Conservation (phyloP, 2,329 filamentous ascomycete genomes). For the Microcyclosporella mali region DNA sequence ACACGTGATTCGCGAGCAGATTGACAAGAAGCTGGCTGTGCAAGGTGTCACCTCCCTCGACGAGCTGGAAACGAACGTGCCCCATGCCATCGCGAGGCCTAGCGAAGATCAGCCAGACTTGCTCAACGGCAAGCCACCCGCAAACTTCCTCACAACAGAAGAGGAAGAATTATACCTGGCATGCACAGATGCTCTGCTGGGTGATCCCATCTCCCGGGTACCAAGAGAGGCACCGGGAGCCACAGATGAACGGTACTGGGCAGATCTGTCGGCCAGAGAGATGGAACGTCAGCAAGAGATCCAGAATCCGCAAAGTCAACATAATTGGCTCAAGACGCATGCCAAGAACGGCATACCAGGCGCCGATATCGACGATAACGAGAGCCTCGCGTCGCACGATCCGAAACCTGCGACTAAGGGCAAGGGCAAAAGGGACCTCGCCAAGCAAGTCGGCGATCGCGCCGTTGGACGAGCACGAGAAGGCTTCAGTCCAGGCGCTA, state of each 20-base stretch:
- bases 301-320: slow-evolving; percentile 82
- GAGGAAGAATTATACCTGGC: slow-evolving; percentile 70
- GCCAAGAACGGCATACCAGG: slow-evolving; percentile 14
- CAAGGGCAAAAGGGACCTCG: slow-evolving; percentile 25
- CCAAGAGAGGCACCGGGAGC: slow-evolving; percentile 14
- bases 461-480: slow-evolving; percentile 31
- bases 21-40: slow-evolving; percentile 28
- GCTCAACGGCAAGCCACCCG: slow-evolving; percentile 40
- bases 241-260: slow-evolving; percentile 27
- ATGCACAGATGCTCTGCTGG: slow-evolving; percentile 53
- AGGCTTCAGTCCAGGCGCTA: slow-evolving; percentile 30
- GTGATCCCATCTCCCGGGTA: slow-evolving; percentile 28
- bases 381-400: slow-evolving; percentile 75
- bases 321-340: slow-evolving; percentile 70
- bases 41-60: slow-evolving; percentile 29
- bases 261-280: slow-evolving; percentile 39
- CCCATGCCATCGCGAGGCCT: slow-evolving; percentile 30
- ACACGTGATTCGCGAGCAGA: slow-evolving; percentile 26
- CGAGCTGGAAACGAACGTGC: slow-evolving; percentile 36
- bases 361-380: slow-evolving; percentile 47
- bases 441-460: slow-evolving; percentile 32
- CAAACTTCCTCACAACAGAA: slow-evolving; percentile 61
- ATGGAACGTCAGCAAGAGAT: slow-evolving; percentile 49
- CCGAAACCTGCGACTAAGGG: slow-evolving; percentile 55
- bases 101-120: slow-evolving; percentile 29